Percentiles rank a stretch among this genome's conserved stretches.
phyloP scores from a whole-genome alignment of 2,329 filamentous ascomycete genomes.

The Coleophoma eucalyptorum region DNA sequence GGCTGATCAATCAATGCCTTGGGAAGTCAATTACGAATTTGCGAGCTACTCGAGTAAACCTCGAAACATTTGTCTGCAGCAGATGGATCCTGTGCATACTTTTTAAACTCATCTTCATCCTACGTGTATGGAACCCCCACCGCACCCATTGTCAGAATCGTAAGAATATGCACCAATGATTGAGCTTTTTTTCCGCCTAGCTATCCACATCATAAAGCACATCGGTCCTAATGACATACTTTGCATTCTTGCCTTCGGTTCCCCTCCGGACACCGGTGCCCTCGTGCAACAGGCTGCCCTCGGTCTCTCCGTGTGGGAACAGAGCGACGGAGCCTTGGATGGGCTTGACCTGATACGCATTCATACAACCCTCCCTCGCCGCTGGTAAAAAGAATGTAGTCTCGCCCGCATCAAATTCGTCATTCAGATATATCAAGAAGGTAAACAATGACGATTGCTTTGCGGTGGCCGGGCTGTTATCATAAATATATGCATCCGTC shows the following conservation, averaged over 20 bases:
- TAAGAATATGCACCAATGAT: too few relatives aligned
- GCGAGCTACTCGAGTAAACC: too few relatives aligned
- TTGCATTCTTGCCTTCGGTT: constrained; percentile 44
- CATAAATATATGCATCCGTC: constrained; percentile 54
- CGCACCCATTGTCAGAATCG: too few relatives aligned
- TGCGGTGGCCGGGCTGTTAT: constrained; percentile 53
- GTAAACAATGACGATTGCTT: constrained; percentile 67
- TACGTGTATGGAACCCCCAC: too few relatives aligned
- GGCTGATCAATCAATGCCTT: too few relatives aligned
- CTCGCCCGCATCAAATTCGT: constrained; percentile 69
- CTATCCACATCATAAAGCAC: constrained; percentile 61
- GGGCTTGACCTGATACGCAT: constrained; percentile 65
- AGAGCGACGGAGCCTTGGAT: constrained; percentile 66
- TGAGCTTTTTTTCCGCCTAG: not conserved
- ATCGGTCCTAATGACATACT: constrained; percentile 69
- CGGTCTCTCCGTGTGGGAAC: constrained; percentile 67
- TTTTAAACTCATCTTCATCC: too few relatives aligned
- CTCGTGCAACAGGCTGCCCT: constrained; percentile 63
- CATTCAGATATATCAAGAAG: constrained; percentile 66
- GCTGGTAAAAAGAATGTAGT: constrained; percentile 69
- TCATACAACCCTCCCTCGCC: constrained; percentile 59
- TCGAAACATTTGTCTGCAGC: too few relatives aligned
- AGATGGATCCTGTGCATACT: too few relatives aligned
- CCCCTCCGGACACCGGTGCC: constrained; percentile 67
- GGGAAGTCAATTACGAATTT: too few relatives aligned